These are phyloP conservation scores for Xylaria sp. DNA, from an alignment of 2,329 filamentous ascomycete genomes.

Conservation along the genomic window DNA sequence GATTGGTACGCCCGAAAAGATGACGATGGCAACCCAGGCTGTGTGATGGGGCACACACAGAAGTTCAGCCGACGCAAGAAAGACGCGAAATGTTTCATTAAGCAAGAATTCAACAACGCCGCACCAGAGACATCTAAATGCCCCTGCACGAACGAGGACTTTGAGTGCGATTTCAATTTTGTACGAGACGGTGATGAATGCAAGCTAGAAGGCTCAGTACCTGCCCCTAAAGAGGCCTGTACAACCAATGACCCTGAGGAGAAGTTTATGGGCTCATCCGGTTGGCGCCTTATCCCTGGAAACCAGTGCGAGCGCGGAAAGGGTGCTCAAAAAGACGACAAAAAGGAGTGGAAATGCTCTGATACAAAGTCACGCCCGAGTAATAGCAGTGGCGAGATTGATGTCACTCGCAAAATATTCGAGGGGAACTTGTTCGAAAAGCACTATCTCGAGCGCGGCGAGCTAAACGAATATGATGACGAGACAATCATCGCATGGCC, in stretches of 20 bases:
- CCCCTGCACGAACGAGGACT: slow-evolving; percentile 84
- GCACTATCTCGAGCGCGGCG: slow-evolving; percentile 82
- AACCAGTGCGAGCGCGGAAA: slow-evolving; percentile 73
- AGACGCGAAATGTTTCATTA: slow-evolving; percentile 88
- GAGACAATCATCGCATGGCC: slow-evolving; percentile 75
- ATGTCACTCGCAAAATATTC: slow-evolving; percentile 70
- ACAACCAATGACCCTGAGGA: slow-evolving; percentile 71
- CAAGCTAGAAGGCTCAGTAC: slow-evolving; percentile 69
- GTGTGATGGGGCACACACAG: slow-evolving; percentile 96
- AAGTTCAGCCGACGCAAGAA: slow-evolving; percentile 87
- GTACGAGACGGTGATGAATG: slow-evolving; percentile 76
- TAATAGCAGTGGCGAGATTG: slow-evolving; percentile 73
- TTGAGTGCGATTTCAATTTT: slow-evolving; percentile 98
- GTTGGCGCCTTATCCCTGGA: slow-evolving; percentile 91
- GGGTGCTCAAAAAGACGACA: slow-evolving; percentile 74
- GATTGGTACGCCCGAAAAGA: slow-evolving; percentile 88
- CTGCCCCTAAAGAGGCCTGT: slow-evolving; percentile 78
- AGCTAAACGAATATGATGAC: slow-evolving; percentile 70
- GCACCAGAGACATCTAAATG: slow-evolving; percentile 77
- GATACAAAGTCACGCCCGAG: slow-evolving; percentile 64
- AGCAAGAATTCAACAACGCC: slow-evolving; percentile 84
- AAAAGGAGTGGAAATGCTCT: slow-evolving; percentile 80
- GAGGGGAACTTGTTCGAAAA: slow-evolving; percentile 68
- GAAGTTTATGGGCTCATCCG: slow-evolving; percentile 85
- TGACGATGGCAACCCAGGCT: slow-evolving; percentile 81